These are phyloP conservation scores for Mycena floridula DNA, from an alignment of 768 basidiomycete genomes.

Conservation along the genomic window DNA sequence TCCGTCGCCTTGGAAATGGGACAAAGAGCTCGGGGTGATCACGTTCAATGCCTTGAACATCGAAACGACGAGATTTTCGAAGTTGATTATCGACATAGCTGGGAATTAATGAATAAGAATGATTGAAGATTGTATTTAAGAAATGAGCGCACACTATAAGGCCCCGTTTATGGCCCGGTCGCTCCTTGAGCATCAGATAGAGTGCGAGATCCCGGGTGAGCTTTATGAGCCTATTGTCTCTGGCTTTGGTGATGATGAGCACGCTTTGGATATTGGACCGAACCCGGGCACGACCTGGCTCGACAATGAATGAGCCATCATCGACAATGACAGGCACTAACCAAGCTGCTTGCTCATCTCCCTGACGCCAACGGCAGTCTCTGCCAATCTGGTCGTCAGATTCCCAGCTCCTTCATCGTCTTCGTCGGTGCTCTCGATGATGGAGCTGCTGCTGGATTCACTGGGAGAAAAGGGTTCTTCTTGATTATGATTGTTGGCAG, in stretches of 20 bases:
- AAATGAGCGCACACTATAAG: slow-evolving; percentile 65
- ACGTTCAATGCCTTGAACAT: slow-evolving; percentile 80
- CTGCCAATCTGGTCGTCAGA: slow-evolving; percentile 88
- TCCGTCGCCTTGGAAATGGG: slow-evolving; percentile 69
- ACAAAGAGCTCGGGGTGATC: slow-evolving; percentile 86
- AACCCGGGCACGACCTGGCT: slow-evolving; percentile 83
- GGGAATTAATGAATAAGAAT: slow-evolving; percentile 6
- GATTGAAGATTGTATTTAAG: background rate
- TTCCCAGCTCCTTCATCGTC: slow-evolving; percentile 70
- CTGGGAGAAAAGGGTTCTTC: slow-evolving; percentile 16
- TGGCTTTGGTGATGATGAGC: slow-evolving; percentile 94
- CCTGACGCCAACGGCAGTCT: slow-evolving; percentile 93
- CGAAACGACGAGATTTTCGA: slow-evolving; percentile 84
- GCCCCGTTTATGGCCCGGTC: slow-evolving; percentile 59
- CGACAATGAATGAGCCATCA: slow-evolving; percentile 10
- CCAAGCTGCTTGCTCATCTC: slow-evolving; percentile 99
- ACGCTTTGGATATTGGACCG: slow-evolving; percentile 88
- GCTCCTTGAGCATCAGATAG: slow-evolving; percentile 90
- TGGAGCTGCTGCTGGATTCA: slow-evolving; percentile 17
- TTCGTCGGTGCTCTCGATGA: slow-evolving; percentile 36
- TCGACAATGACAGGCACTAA: slow-evolving; percentile 26
- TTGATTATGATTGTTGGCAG: background rate
- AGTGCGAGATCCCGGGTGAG: slow-evolving; percentile 91
- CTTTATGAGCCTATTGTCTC: slow-evolving; percentile 94
- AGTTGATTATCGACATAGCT: slow-evolving; percentile 96